phyloP scores from a whole-genome alignment of 257 asterid genomes.

The Ilex aquifolium region DNA sequence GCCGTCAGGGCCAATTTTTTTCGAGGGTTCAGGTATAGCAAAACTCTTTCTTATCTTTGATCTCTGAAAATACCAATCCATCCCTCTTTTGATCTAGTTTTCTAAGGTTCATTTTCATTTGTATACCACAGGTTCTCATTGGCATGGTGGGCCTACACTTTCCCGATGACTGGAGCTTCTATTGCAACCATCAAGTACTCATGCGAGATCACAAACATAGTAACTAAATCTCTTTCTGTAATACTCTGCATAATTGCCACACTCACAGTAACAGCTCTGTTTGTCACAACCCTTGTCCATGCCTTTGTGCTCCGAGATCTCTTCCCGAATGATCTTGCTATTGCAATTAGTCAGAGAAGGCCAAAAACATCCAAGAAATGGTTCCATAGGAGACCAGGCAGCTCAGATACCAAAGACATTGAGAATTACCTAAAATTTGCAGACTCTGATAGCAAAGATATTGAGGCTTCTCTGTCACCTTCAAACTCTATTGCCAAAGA shows the following conservation, averaged over 20 bases:
- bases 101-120: not conserved
- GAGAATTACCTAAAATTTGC: constrained; percentile 48
- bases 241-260: constrained; percentile 49
- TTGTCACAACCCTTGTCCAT: constrained; percentile 57
- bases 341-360: constrained; percentile 55
- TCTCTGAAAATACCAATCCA: not conserved
- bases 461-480: constrained; percentile 33
- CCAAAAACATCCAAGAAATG: constrained; percentile 34
- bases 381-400: constrained; percentile 41
- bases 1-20: constrained; percentile 82
- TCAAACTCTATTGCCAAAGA: constrained; percentile 14
- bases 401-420: constrained; percentile 33
- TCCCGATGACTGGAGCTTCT: constrained; percentile 86
- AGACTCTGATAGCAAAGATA: constrained; percentile 38
- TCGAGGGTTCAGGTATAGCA: constrained; percentile 62
- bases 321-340: constrained; percentile 77
- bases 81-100: not conserved
- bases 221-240: constrained; percentile 34
- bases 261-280: constrained; percentile 45
- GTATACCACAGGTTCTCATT: constrained; percentile 45
- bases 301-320: constrained; percentile 62
- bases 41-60: not conserved
- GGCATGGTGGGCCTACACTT: constrained; percentile 97
- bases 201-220: constrained; percentile 26
- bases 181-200: constrained; percentile 67